These are phyloP conservation scores for Talaromyces stipitatus DNA, from an alignment of 495 filamentous ascomycete genomes.

Conservation along the genomic window DNA sequence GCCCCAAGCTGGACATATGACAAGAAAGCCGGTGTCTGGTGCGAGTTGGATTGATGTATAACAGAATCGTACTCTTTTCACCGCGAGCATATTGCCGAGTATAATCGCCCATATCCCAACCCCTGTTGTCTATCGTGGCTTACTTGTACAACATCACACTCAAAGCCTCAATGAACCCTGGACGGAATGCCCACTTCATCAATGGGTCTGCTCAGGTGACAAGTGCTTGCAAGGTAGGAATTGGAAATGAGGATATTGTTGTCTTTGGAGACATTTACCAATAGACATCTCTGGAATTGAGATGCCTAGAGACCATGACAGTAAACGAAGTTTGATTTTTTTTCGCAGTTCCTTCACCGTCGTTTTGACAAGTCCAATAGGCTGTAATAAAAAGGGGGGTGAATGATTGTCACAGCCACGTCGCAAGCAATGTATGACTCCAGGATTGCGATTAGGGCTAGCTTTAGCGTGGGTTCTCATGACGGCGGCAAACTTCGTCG, in stretches of 20 bases:
- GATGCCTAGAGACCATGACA: background rate
- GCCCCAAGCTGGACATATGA: too few species aligned
- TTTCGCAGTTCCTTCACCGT: background rate
- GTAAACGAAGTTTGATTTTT: background rate
- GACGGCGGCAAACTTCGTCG: background rate
- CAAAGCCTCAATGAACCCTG: background rate
- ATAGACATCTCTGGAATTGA: background rate
- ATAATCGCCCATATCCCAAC: background rate
- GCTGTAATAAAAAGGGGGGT: background rate
- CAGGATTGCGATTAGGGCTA: slow-evolving; percentile 1
- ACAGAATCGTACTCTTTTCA: too few species aligned
- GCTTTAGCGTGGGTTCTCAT: background rate
- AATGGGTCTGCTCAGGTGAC: background rate
- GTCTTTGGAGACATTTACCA: background rate
- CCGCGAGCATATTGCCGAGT: background rate
- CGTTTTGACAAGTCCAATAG: background rate
- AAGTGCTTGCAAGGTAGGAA: background rate
- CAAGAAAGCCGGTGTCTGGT: too few species aligned
- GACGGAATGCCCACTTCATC: background rate
- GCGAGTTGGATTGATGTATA: too few species aligned
- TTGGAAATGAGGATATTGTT: background rate
- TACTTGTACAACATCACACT: background rate
- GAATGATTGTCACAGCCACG: background rate
- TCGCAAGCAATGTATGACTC: background rate
- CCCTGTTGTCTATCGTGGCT: background rate